phyloP scores from a whole-genome alignment of 371 early-diverging fungal genomes.

The Lichtheimia ornata region DNA sequence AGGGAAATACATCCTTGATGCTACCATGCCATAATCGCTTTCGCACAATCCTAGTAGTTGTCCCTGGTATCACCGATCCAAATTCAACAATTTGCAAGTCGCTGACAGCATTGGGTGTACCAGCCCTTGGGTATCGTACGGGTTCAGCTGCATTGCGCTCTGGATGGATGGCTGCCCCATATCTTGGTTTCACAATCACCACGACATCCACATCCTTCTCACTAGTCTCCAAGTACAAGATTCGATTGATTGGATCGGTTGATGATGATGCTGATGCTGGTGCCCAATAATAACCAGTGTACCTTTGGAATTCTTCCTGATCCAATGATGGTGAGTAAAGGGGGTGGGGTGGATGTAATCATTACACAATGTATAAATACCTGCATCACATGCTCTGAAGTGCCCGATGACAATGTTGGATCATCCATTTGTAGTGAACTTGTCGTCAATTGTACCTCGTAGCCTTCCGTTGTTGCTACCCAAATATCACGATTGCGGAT shows the following conservation, averaged over 20 bases:
- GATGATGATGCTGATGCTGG: constrained; percentile 21
- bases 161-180: not conserved
- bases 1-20: constrained; percentile 60
- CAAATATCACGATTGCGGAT: constrained; percentile 68
- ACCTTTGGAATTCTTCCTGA: constrained; percentile 75
- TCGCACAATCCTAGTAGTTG: constrained; percentile 24
- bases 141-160: constrained; percentile 1
- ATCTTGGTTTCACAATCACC: constrained; percentile 45
- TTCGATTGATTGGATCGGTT: constrained; percentile 43
- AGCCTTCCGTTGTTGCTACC: constrained; percentile 57
- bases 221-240: constrained; percentile 67
- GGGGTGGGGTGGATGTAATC: not conserved
- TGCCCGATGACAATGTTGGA: constrained; percentile 56
- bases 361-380: constrained; percentile 26
- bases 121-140: constrained; percentile 66
- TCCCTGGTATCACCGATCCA: constrained; percentile 5
- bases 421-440: constrained; percentile 39
- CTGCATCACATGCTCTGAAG: constrained; percentile 78
- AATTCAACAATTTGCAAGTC: constrained; percentile 67
- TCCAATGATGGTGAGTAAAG: not conserved
- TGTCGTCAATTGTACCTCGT: constrained; percentile 67
- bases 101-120: constrained; percentile 61
- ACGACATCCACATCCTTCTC: constrained; percentile 64
- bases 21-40: constrained; percentile 49
- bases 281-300: constrained; percentile 71